Evolutionary conservation across 371 early-diverging fungal genomes (phyloP).

Genomic region (Apophysomyces ossiformis): DNA sequence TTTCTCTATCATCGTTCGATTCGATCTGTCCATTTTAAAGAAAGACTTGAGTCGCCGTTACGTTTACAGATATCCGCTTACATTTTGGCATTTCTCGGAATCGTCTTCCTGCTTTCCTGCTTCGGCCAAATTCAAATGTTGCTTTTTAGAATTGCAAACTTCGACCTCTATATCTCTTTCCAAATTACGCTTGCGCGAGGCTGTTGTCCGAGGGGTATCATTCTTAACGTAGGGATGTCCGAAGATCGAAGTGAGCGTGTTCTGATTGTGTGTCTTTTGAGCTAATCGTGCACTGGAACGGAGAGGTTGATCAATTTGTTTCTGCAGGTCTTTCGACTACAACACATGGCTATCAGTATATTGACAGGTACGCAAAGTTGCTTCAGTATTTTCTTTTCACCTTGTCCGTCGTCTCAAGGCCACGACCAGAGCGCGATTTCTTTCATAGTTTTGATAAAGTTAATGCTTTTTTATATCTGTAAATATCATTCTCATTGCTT

Average conservation of each 20-base stretch:
- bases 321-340: neutral
- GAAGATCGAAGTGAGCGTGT: constrained; percentile 5
- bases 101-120: neutral
- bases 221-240: neutral
- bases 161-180: neutral
- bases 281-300: neutral
- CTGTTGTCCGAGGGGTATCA: neutral
- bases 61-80: neutral
- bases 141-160: neutral
- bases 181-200: neutral
- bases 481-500: neutral
- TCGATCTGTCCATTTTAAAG: neutral
- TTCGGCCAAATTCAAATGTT: neutral
- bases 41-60: neutral
- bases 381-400: neutral
- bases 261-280: neutral
- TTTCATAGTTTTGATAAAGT: neutral
- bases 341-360: neutral
- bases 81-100: neutral
- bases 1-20: neutral
- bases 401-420: neutral
- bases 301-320: neutral
- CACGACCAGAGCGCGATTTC: neutral
- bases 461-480: neutral
- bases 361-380: neutral